A percentile compares a stretch with the other conserved stretches of the same genome.
These are phyloP conservation scores for Paraphaeosphaeria sporulosa DNA, from an alignment of 2,329 filamentous ascomycete genomes.

Conservation along the genomic window DNA sequence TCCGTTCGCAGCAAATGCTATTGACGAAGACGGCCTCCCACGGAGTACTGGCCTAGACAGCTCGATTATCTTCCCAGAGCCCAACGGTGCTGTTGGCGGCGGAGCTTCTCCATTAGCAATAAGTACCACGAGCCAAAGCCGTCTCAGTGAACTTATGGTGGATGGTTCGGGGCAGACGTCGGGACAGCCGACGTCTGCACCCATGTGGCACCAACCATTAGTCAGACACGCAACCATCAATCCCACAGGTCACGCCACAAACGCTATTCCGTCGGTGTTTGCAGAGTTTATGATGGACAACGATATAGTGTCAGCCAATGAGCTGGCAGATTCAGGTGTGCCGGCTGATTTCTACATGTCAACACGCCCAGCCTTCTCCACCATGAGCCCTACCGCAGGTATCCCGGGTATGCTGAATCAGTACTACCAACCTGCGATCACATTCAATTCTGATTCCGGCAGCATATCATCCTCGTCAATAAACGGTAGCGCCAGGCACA, in stretches of 20 bases:
- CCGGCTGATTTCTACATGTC: slow-evolving; percentile 78
- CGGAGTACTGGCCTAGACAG: slow-evolving; percentile 87
- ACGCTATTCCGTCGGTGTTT: slow-evolving; percentile 76
- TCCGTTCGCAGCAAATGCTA: slow-evolving; percentile 67
- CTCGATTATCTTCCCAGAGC: slow-evolving; percentile 60
- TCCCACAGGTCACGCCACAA: slow-evolving; percentile 74
- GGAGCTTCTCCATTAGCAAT: slow-evolving; percentile 95
- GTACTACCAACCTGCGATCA: slow-evolving; percentile 71
- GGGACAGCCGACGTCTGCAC: slow-evolving; percentile 44
- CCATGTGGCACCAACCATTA: slow-evolving; percentile 55
- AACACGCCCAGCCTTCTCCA: slow-evolving; percentile 77
- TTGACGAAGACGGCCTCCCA: slow-evolving; percentile 79
- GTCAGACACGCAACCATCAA: slow-evolving; percentile 73
- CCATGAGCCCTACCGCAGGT: slow-evolving; percentile 72
- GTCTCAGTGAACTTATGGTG: slow-evolving; percentile 88
- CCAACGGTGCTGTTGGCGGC: slow-evolving; percentile 83
- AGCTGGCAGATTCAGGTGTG: slow-evolving; percentile 72
- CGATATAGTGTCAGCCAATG: slow-evolving; percentile 76
- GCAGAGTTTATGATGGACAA: slow-evolving; percentile 69
- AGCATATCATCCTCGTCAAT: slow-evolving; percentile 71
- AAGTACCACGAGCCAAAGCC: slow-evolving; percentile 91
- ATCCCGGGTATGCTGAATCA: slow-evolving; percentile 69
- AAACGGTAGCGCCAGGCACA: slow-evolving; percentile 70
- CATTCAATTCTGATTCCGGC: slow-evolving; percentile 72
- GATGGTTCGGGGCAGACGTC: slow-evolving; percentile 75